Conservation (phyloP, 495 filamentous ascomycete genomes). For the Tuber calosporum region DNA sequence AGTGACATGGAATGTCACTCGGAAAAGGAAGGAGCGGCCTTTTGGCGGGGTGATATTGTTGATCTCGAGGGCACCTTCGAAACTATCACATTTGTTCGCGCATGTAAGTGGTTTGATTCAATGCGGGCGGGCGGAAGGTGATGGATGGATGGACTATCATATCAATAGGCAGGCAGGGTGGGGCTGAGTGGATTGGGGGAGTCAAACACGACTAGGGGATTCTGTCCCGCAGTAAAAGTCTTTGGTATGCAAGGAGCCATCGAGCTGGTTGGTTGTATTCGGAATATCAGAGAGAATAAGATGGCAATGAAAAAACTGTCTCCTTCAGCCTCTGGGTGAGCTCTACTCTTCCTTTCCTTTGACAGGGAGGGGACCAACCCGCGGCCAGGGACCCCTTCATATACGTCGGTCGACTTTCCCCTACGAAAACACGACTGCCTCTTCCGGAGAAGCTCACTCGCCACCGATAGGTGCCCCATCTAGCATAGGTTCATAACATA, state of each 20-base stretch:
- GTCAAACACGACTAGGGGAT: conserved; percentile 9
- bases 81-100: neutral
- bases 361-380: neutral
- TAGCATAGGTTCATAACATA: neutral
- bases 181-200: neutral
- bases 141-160: neutral
- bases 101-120: neutral
- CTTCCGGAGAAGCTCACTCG: neutral
- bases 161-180: neutral
- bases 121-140: neutral
- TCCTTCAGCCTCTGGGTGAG: neutral
- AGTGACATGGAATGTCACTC: conserved; percentile 42
- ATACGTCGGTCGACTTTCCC: neutral
- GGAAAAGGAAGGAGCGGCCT: conserved; percentile 44
- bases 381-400: neutral
- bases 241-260: conserved; percentile 11
- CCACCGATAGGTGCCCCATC: neutral
- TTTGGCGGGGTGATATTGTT: conserved; percentile 31
- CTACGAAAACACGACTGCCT: neutral
- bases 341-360: neutral
- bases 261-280: neutral
- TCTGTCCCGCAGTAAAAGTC: conserved; percentile 15
- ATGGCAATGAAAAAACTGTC: neutral
- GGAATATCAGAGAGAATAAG: neutral
- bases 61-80: neutral